Conservation (phyloP, 2,329 filamentous ascomycete genomes). For the Cladosporium sp. region DNA sequence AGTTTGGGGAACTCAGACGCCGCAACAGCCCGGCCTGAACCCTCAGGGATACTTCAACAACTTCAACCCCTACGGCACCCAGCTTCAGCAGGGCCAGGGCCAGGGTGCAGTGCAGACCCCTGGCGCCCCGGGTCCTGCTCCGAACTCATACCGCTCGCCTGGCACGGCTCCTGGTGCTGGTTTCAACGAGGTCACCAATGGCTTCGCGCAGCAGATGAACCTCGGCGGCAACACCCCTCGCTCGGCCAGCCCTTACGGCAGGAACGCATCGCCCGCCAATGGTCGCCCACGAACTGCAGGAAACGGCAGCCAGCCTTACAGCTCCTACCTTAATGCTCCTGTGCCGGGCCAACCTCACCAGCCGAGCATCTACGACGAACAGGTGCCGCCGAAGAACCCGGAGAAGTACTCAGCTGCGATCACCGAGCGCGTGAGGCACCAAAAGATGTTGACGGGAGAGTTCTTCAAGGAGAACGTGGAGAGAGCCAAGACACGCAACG, state of each 20-base stretch:
- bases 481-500: constrained; percentile 89
- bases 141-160: constrained; percentile 49
- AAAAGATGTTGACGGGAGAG: constrained; percentile 65
- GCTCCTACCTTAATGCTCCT: constrained; percentile 65
- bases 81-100: constrained; percentile 52
- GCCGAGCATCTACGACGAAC: constrained; percentile 54
- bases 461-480: constrained; percentile 99
- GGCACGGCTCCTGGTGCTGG: constrained; percentile 45
- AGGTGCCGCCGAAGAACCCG: constrained; percentile 75
- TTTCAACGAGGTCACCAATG: constrained; percentile 82
- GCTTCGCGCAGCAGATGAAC: constrained; percentile 93
- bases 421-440: constrained; percentile 68
- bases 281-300: constrained; percentile 79
- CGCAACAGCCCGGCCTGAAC: constrained; percentile 41
- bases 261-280: constrained; percentile 64
- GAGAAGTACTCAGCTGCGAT: constrained; percentile 88
- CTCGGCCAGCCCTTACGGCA: constrained; percentile 65
- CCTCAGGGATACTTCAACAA: constrained; percentile 53
- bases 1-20: constrained; percentile 54
- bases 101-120: constrained; percentile 32
- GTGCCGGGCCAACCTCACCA: constrained; percentile 49
- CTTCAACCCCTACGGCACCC: constrained; percentile 41
- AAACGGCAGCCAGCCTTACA: constrained; percentile 61
- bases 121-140: constrained; percentile 43
- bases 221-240: constrained; percentile 69